A percentile compares a stretch with the other conserved stretches of the same genome.
These are phyloP conservation scores for Ceratocystis lukuohia DNA, from an alignment of 2,329 filamentous ascomycete genomes.

Conservation along the genomic window DNA sequence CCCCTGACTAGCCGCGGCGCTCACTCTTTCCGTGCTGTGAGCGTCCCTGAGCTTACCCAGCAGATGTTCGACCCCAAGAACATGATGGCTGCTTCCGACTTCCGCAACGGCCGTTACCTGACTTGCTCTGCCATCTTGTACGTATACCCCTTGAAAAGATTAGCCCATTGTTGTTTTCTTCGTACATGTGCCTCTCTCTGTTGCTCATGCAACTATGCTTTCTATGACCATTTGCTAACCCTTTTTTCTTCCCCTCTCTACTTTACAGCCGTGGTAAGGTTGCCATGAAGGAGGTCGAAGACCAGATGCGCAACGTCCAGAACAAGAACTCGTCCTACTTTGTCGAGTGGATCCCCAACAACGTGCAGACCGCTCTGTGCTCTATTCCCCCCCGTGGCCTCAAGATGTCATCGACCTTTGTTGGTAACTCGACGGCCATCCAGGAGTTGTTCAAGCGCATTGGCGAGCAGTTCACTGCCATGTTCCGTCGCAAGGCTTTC, in stretches of 20 bases:
- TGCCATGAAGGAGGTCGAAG: slow-evolving; percentile 99
- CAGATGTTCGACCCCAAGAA: slow-evolving; percentile 99
- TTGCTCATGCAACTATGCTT: background rate
- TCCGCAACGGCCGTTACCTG: slow-evolving; percentile 98
- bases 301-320: slow-evolving; percentile 99
- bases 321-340: slow-evolving; percentile 99
- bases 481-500: slow-evolving; percentile 99
- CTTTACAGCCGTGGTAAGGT: slow-evolving; percentile 77
- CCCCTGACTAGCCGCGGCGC: slow-evolving; percentile 79
- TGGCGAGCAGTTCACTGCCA: slow-evolving; percentile 98
- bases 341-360: slow-evolving; percentile 99
- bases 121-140: slow-evolving; percentile 98
- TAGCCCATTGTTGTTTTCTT: too few relatives aligned
- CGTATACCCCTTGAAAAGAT: slow-evolving; percentile 27
- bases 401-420: slow-evolving; percentile 98
- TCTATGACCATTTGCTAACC: slow-evolving; percentile 8
- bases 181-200: background rate
- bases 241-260: slow-evolving; percentile 11
- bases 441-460: slow-evolving; percentile 99
- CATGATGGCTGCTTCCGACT: slow-evolving; percentile 99
- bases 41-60: slow-evolving; percentile 95
- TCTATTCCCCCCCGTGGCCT: slow-evolving; percentile 94
- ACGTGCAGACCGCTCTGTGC: slow-evolving; percentile 98
- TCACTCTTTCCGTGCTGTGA: slow-evolving; percentile 92
- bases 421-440: slow-evolving; percentile 98